These are phyloP conservation scores for Acacia concinna DNA, from an alignment of 331 rosid species.

Conservation along the genomic window DNA sequence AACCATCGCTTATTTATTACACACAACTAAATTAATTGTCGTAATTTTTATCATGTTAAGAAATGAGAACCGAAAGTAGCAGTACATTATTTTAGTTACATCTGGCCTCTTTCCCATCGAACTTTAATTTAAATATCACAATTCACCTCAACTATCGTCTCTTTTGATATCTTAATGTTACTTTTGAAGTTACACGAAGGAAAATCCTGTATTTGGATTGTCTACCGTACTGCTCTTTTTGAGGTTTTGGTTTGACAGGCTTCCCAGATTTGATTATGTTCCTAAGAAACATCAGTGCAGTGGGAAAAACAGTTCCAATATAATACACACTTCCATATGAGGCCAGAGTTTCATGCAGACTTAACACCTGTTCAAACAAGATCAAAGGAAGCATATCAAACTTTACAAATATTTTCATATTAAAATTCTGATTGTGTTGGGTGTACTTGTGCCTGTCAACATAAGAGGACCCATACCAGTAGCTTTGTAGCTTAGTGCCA, in stretches of 20 bases:
- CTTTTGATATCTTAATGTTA: constrained; percentile 29
- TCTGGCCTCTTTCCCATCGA: too few relatives aligned
- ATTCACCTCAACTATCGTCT: not conserved
- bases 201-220: constrained; percentile 6
- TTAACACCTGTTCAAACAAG: constrained; percentile 65
- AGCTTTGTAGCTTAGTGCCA: too few relatives aligned
- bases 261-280: constrained; percentile 71
- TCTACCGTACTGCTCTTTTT: constrained; percentile 66
- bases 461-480: not conserved
- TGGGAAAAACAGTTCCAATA: constrained; percentile 76
- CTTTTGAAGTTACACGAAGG: constrained; percentile 28
- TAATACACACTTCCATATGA: constrained; percentile 82
- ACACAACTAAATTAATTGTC: too few relatives aligned
- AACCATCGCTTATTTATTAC: too few relatives aligned
- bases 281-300: constrained; percentile 60
- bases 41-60: too few relatives aligned
- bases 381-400: constrained; percentile 24
- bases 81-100: too few relatives aligned
- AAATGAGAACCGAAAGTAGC: too few relatives aligned
- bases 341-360: constrained; percentile 79
- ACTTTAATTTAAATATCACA: too few relatives aligned
- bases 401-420: constrained; percentile 1
- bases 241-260: constrained; percentile 64
- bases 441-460: not conserved
- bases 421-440: not conserved